Evolutionary conservation across 169 alveolate genomes (phyloP).

Genomic region (Pseudocohnilembus persalinus): DNA sequence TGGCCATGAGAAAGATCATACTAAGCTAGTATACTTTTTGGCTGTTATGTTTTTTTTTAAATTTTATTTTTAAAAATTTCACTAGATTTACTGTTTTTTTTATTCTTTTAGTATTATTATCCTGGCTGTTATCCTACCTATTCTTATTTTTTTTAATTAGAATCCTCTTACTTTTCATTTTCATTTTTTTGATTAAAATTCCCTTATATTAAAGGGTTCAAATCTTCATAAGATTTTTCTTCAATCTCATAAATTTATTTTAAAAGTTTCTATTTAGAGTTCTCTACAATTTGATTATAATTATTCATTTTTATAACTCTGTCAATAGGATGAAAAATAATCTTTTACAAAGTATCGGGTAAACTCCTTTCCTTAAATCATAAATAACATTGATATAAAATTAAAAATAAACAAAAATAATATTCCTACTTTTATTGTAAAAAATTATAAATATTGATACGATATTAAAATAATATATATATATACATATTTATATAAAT

Average conservation of each 20-base stretch:
- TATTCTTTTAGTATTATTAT: not conserved
- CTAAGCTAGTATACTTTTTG: not conserved
- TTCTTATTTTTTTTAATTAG: no score
- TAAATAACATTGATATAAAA: no score
- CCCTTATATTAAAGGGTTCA: no score
- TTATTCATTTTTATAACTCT: not conserved
- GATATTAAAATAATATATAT: no score
- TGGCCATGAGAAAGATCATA: not conserved
- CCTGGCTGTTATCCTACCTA: not conserved
- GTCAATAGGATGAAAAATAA: not conserved
- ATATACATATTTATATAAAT: no score
- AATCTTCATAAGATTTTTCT: not conserved
- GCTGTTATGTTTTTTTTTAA: not conserved
- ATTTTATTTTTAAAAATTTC: not conserved
- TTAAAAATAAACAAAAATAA: no score
- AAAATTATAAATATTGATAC: no score
- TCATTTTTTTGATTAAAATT: not conserved
- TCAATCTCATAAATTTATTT: not conserved
- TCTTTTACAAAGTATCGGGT: not conserved
- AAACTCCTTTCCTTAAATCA: not conserved
- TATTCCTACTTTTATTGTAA: no score
- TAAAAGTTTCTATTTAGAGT: not conserved
- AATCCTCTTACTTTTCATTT: not conserved
- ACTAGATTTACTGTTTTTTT: not conserved
- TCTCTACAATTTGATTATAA: not conserved